phyloP scores from a whole-genome alignment of 2,329 filamentous ascomycete genomes.

The Penicillium sclerotigenum region DNA sequence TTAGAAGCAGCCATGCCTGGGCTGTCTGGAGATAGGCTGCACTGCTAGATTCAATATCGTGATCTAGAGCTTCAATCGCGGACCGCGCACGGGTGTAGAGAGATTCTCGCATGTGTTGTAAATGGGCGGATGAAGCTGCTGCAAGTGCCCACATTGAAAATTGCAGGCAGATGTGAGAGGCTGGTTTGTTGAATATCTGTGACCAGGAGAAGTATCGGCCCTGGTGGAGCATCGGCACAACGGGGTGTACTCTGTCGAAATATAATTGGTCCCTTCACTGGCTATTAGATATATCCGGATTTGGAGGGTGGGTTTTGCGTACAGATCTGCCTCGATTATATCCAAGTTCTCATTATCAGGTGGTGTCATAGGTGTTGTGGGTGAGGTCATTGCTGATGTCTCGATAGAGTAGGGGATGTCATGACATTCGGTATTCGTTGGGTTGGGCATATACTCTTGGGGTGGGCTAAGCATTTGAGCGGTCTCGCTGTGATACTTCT shows the following conservation, averaged over 20 bases:
- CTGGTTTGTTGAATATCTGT: constrained; percentile 13
- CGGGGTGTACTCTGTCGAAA: constrained; percentile 31
- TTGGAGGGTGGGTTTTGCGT: not conserved
- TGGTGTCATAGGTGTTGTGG: not conserved
- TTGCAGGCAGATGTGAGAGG: constrained; percentile 30
- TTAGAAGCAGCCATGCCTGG: constrained; percentile 40
- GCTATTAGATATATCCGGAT: not conserved
- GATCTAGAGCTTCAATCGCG: constrained; percentile 5
- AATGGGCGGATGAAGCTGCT: constrained; percentile 33
- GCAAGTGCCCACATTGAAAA: constrained; percentile 40
- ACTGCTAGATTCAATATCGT: not conserved
- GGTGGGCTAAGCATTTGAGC: not conserved
- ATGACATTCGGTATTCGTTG: not conserved
- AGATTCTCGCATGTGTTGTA: constrained; percentile 24
- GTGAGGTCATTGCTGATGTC: not conserved
- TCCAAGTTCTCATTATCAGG: not conserved
- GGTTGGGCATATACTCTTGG: not conserved
- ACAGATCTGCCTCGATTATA: constrained; percentile 5
- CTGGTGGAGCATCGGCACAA: constrained; percentile 30
- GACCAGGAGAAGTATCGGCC: constrained; percentile 30
- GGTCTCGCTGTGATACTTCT: not conserved
- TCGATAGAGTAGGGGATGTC: not conserved
- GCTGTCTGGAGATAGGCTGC: constrained; percentile 8
- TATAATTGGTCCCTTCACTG: constrained; percentile 29
- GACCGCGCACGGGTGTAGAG: constrained; percentile 28